phyloP scores from a whole-genome alignment of 192 early-diverging fungal species.

The Coemansia sp. region DNA sequence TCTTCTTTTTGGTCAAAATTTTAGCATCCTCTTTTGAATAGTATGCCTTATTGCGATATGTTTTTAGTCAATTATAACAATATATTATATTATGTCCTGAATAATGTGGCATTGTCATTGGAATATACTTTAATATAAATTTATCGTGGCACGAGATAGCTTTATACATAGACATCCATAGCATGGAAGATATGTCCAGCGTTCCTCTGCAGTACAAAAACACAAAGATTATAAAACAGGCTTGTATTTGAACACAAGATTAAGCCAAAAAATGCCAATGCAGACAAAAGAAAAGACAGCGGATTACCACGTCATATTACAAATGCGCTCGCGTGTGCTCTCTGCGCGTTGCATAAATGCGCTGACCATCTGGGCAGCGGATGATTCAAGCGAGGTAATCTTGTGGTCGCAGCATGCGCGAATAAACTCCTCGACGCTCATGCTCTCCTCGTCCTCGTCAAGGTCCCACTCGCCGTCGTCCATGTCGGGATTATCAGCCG shows the following conservation, averaged over 20 bases:
- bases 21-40: too few species aligned
- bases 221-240: not conserved
- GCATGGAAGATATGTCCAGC: too few species aligned
- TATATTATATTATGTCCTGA: too few species aligned
- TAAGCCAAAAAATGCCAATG: not conserved
- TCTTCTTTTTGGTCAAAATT: too few species aligned
- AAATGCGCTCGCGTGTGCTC: constrained; percentile 41
- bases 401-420: constrained; percentile 48
- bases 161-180: too few species aligned
- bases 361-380: constrained; percentile 44
- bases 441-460: constrained; percentile 36
- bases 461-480: constrained; percentile 36
- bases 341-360: constrained; percentile 48
- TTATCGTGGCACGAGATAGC: too few species aligned
- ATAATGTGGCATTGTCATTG: too few species aligned
- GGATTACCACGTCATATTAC: constrained; percentile 28
- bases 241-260: not conserved
- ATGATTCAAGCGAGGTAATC: constrained; percentile 35
- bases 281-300: not conserved
- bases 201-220: not conserved
- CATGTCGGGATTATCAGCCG: not conserved
- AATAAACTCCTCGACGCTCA: constrained; percentile 58
- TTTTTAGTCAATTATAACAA: too few species aligned
- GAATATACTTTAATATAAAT: too few species aligned
- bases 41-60: too few species aligned